phyloP scores from a whole-genome alignment of 2,329 filamentous ascomycete genomes.

The Talaromyces sp. region DNA sequence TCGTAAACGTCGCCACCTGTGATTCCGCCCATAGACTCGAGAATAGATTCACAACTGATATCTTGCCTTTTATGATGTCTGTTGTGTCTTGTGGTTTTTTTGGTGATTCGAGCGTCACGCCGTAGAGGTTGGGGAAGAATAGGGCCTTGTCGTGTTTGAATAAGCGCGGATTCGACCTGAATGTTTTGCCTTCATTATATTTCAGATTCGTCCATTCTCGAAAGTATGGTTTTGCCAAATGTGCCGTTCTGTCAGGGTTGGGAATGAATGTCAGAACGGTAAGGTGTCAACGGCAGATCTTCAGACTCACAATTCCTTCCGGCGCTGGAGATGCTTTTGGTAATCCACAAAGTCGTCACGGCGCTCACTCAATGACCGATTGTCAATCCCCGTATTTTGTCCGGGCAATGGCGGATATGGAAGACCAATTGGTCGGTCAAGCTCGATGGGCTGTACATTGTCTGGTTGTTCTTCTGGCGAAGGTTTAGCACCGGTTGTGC shows the following conservation, averaged over 20 bases:
- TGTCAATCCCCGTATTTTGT: conserved; percentile 77
- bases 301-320: conserved; percentile 67
- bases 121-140: conserved; percentile 90
- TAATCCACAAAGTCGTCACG: conserved; percentile 79
- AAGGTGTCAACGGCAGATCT: background rate
- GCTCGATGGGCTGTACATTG: conserved; percentile 53
- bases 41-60: conserved; percentile 77
- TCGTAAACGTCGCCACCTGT: conserved; percentile 72
- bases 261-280: background rate
- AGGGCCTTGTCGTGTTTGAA: conserved; percentile 80
- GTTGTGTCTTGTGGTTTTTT: conserved; percentile 67
- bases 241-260: conserved; percentile 56
- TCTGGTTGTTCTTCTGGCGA: conserved; percentile 23
- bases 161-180: conserved; percentile 76
- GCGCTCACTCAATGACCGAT: conserved; percentile 63
- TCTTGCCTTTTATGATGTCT: conserved; percentile 65
- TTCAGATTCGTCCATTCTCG: conserved; percentile 89
- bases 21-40: conserved; percentile 80
- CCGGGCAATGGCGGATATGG: conserved; percentile 67
- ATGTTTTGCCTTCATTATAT: conserved; percentile 83
- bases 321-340: conserved; percentile 74
- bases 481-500: conserved; percentile 17
- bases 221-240: conserved; percentile 86
- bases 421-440: conserved; percentile 78
- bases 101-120: conserved; percentile 66